phyloP scores from a whole-genome alignment of 2,329 filamentous ascomycete genomes.

The Ilyonectria robusta region DNA sequence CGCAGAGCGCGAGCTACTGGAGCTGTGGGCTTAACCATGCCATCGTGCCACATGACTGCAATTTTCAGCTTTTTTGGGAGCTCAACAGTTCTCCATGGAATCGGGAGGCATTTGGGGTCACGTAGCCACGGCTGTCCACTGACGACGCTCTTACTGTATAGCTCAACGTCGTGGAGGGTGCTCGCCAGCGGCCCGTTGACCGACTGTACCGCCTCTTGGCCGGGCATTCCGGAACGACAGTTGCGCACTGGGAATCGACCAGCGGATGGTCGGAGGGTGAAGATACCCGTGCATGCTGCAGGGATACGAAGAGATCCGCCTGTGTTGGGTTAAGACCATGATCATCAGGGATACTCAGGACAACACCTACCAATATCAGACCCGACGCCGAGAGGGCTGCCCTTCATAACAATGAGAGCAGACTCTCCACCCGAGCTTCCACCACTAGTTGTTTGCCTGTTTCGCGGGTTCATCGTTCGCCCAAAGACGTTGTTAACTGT shows the following conservation, averaged over 20 bases:
- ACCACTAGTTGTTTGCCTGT: slow-evolving; percentile 71
- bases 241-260: slow-evolving; percentile 71
- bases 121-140: slow-evolving; percentile 67
- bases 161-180: slow-evolving; percentile 67
- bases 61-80: slow-evolving; percentile 63
- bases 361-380: slow-evolving; percentile 67
- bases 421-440: slow-evolving; percentile 78
- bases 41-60: slow-evolving; percentile 76
- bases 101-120: slow-evolving; percentile 71
- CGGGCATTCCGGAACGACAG: slow-evolving; percentile 70
- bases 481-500: slow-evolving; percentile 77
- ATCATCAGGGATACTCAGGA: fast-evolving
- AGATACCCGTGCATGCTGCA: slow-evolving; percentile 71
- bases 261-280: slow-evolving; percentile 68
- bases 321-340: neutral
- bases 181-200: slow-evolving; percentile 75
- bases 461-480: slow-evolving; percentile 73
- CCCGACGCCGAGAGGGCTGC: slow-evolving; percentile 73
- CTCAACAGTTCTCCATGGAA: slow-evolving; percentile 65
- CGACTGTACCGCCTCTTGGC: slow-evolving; percentile 75
- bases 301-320: slow-evolving; percentile 68
- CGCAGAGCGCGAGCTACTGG: slow-evolving; percentile 72
- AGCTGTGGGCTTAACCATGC: slow-evolving; percentile 75
- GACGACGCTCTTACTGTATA: slow-evolving; percentile 68
- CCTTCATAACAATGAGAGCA: slow-evolving; percentile 71